phyloP scores from a whole-genome alignment of 805 yeast genomes.

The Cyberlindnera maritima region DNA sequence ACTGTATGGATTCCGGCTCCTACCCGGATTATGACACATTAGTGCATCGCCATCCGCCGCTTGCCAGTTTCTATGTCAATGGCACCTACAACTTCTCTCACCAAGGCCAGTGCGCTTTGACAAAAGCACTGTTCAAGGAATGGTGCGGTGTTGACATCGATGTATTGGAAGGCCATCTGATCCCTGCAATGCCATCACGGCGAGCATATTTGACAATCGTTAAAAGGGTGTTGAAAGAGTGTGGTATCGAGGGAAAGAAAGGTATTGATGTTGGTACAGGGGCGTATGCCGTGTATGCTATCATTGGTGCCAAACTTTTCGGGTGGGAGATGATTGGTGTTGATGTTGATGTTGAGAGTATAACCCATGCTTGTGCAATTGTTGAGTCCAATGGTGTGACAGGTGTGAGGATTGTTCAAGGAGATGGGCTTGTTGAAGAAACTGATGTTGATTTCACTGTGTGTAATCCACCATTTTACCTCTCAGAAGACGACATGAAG shows the following conservation, averaged over 20 bases:
- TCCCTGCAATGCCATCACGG: constrained; percentile 23
- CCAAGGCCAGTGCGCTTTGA: constrained; percentile 19
- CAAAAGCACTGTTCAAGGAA: constrained; percentile 15
- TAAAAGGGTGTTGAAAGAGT: constrained; percentile 10
- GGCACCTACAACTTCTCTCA: constrained; percentile 8
- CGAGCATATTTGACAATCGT: constrained; percentile 13
- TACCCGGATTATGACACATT: constrained; percentile 1
- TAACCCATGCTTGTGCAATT: constrained; percentile 30
- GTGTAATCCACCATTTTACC: constrained; percentile 56
- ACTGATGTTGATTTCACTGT: constrained; percentile 31
- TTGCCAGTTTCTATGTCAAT: background rate
- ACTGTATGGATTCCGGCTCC: background rate
- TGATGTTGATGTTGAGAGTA: constrained; percentile 38
- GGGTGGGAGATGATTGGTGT: constrained; percentile 37
- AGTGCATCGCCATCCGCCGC: constrained; percentile 1
- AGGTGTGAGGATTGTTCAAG: constrained; percentile 11
- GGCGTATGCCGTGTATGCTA: constrained; percentile 44
- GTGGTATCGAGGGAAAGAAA: background rate
- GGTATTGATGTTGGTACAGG: constrained; percentile 53
- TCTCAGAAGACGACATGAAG: constrained; percentile 33
- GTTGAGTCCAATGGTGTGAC: constrained; percentile 29
- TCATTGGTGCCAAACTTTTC: constrained; percentile 32
- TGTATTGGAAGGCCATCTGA: constrained; percentile 10
- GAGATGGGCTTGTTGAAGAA: constrained; percentile 12
- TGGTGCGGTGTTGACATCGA: constrained; percentile 10